phyloP scores from a whole-genome alignment of 2,329 filamentous ascomycete species.

The Penicillium nordicum region DNA sequence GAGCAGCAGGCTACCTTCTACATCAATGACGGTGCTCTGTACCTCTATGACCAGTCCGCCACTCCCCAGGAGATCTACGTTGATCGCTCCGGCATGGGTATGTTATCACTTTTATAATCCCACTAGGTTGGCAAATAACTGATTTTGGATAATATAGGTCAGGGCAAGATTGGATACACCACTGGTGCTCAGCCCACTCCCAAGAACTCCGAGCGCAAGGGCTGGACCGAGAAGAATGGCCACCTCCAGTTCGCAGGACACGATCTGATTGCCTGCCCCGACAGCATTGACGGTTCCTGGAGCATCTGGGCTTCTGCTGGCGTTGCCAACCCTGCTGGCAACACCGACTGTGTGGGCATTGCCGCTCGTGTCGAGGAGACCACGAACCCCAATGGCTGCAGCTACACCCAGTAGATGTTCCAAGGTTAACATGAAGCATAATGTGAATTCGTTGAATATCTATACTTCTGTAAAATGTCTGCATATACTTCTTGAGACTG shows the following conservation, averaged over 20 bases:
- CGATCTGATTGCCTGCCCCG: constrained; percentile 54
- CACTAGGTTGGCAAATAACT: background rate
- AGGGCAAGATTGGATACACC: constrained; percentile 54
- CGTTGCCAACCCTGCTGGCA: constrained; percentile 29
- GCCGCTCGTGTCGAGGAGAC: constrained; percentile 25
- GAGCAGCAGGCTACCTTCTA: constrained; percentile 50
- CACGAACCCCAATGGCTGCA: constrained; percentile 24
- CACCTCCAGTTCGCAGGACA: constrained; percentile 48
- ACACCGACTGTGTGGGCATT: constrained; percentile 35
- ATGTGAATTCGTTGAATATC: background rate
- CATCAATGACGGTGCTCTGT: constrained; percentile 47
- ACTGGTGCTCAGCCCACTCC: constrained; percentile 44
- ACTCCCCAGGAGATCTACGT: constrained; percentile 51
- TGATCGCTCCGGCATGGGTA: constrained; percentile 60
- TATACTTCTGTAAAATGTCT: background rate
- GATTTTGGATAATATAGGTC: constrained; percentile 35
- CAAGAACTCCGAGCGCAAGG: constrained; percentile 46
- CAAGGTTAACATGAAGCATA: background rate
- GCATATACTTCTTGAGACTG: background rate
- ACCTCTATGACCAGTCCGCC: constrained; percentile 47
- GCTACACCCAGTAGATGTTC: constrained; percentile 24
- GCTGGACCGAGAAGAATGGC: constrained; percentile 47
- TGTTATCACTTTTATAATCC: constrained; percentile 13
- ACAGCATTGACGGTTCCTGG: constrained; percentile 44
- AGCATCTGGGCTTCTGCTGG: constrained; percentile 33